phyloP scores from a whole-genome alignment of 2,329 filamentous ascomycete genomes.

The Epichloe gansuensis region DNA sequence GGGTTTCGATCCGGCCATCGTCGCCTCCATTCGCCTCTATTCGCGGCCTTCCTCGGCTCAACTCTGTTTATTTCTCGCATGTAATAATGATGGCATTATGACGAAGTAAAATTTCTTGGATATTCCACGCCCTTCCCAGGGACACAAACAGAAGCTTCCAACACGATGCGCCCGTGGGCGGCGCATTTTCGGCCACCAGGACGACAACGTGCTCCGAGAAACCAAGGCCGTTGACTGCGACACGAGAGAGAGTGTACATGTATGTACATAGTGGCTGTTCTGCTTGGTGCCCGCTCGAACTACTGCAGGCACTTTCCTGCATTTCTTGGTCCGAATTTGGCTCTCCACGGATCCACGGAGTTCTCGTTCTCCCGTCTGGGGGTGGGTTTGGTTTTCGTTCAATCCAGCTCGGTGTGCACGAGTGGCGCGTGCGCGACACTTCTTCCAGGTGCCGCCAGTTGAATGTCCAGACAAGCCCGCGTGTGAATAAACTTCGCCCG shows the following conservation, averaged over 20 bases:
- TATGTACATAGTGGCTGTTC: constrained; percentile 1
- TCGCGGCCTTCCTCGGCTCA: background rate
- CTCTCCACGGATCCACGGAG: no score
- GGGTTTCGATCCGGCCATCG: background rate
- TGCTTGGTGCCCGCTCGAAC: constrained; percentile 3
- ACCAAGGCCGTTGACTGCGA: constrained; percentile 2
- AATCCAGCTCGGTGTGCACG: background rate
- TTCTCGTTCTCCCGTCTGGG: background rate
- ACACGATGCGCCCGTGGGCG: constrained; percentile 4
- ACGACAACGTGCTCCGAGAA: constrained; percentile 12
- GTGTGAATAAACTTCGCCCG: background rate
- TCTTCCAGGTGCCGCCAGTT: background rate
- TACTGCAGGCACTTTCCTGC: constrained; percentile 1
- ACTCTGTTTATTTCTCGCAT: background rate
- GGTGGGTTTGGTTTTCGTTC: background rate
- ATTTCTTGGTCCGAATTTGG: background rate
- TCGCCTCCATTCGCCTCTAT: background rate
- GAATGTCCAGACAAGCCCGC: background rate
- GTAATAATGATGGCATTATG: constrained; percentile 1
- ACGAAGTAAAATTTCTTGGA: background rate
- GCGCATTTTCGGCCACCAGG: constrained; percentile 14
- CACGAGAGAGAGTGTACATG: background rate
- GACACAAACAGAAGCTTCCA: background rate
- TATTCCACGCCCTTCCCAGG: background rate
- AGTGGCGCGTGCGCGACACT: background rate